A percentile compares a stretch with the other conserved stretches of the same genome.
Conservation (phyloP, 2,329 filamentous ascomycete genomes). For the Aureobasidium pullulans region DNA sequence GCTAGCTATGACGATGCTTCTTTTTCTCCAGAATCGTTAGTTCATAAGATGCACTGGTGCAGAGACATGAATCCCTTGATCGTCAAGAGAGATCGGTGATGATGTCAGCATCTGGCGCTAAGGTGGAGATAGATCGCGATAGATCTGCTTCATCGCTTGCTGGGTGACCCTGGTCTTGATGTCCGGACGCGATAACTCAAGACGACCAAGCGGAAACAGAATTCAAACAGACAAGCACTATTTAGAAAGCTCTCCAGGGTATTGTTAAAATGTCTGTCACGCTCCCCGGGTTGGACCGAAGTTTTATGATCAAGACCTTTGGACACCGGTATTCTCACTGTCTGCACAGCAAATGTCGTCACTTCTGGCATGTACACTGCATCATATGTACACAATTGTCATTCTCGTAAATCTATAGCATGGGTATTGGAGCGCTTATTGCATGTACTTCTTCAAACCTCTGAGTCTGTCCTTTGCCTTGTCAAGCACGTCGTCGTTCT, state of each 20-base stretch:
- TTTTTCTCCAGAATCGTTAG: not conserved
- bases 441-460: slow-evolving; percentile 44
- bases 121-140: not conserved
- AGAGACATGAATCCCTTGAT: not conserved
- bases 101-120: slow-evolving; percentile 11
- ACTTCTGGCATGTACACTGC: no score
- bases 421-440: not conserved
- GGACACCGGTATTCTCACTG: no score
- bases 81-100: slow-evolving; percentile 1
- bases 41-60: not conserved
- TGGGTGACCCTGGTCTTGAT: not conserved
- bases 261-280: no score
- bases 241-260: no score
- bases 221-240: no score
- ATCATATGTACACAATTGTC: no score
- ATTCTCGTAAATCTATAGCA: not conserved
- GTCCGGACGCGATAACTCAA: no score
- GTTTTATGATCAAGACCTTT: no score
- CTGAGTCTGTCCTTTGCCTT: slow-evolving; percentile 42
- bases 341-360: no score
- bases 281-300: no score
- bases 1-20: slow-evolving; percentile 4
- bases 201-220: no score
- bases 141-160: not conserved
- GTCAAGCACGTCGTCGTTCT: slow-evolving; percentile 70